Percentiles rank a stretch among this genome's conserved stretches.
phyloP scores from a whole-genome alignment of 106 monocot species.

The Amphibolis antarctica region DNA sequence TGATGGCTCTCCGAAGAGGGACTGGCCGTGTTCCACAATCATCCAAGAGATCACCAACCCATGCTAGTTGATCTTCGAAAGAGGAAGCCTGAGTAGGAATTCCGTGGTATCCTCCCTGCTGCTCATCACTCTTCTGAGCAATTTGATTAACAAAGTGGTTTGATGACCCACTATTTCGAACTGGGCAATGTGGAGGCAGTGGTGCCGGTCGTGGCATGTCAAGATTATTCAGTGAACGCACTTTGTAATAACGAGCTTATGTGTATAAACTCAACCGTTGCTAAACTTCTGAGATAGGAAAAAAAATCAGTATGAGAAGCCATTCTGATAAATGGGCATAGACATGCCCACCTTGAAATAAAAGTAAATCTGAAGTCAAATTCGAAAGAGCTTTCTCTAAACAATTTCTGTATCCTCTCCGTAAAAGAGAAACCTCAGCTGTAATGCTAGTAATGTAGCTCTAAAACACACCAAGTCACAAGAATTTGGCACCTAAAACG shows the following conservation, averaged over 20 bases:
- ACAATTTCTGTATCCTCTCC: too few relatives aligned
- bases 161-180: constrained; percentile 15
- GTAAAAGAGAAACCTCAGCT: too few relatives aligned
- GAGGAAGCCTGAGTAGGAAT: constrained; percentile 31
- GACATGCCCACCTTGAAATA: too few relatives aligned
- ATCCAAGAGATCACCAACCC: constrained; percentile 60
- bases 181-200: constrained; percentile 70
- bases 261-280: neutral
- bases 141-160: constrained; percentile 2
- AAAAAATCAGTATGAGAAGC: neutral
- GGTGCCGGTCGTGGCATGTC: constrained; percentile 55
- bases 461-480: too few relatives aligned
- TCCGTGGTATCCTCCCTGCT: constrained; percentile 16
- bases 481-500: too few relatives aligned
- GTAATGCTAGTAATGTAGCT: too few relatives aligned
- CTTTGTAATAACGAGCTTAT: neutral
- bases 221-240: neutral
- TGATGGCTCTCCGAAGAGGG: constrained; percentile 54
- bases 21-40: constrained; percentile 20
- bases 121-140: constrained; percentile 5
- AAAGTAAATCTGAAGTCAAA: too few relatives aligned
- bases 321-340: neutral
- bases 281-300: neutral
- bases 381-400: too few relatives aligned
- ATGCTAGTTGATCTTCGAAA: constrained; percentile 40